Base-by-base conservation (phyloP, 2,329 filamentous ascomycete genomes). In the Fusarium sp. region DNA sequence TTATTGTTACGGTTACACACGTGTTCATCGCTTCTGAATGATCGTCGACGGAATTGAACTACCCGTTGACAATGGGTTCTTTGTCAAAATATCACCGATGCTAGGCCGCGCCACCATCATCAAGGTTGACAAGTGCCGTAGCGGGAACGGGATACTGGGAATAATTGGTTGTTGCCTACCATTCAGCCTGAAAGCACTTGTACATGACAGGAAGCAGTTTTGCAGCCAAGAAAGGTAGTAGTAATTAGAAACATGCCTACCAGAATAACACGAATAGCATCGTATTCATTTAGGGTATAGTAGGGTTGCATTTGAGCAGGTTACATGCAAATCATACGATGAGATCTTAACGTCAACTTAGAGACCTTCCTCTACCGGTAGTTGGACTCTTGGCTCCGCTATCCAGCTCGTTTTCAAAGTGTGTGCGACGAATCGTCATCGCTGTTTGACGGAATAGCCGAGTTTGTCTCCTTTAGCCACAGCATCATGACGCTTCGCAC, bases 281-380 rank as follows among this genome's bases (percentile, higher is more conserved):
- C 34, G 27, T 53, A 18, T 53, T 53, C 25, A 27, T 53, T 42
- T 53, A 22, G 34, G 45, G 34, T 41, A 41, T 53, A 53, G 49
- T 45, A 65, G 53, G 52, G 55, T 65, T 57, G 45, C 45, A 67
- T 32, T 46, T 24, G 32, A 25, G 45, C 44, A 47, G 30, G 55
- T 61, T 57, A 66, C 57, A 69, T 71, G 59, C 55, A 57, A 63
- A 62, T 62, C 47, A 55, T 57, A 67, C 66, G 54, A 59, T 69
- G 32, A 41, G 29, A 54, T 46, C 40, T 44, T n/a, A 20, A 32
- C 34, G 37, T 46, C 47, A 37, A n/a, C 34, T 37, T 37, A 41
- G 5, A 42, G 18, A 52, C 22, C 49, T 53, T 53, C 49, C 49
- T 16, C n/a, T 42, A 47, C 49, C 37, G 34, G 49, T 20, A 41